Base-by-base conservation (phyloP, 1,284 basidiomycete genomes). In the Microbotryum intermedium region DNA sequence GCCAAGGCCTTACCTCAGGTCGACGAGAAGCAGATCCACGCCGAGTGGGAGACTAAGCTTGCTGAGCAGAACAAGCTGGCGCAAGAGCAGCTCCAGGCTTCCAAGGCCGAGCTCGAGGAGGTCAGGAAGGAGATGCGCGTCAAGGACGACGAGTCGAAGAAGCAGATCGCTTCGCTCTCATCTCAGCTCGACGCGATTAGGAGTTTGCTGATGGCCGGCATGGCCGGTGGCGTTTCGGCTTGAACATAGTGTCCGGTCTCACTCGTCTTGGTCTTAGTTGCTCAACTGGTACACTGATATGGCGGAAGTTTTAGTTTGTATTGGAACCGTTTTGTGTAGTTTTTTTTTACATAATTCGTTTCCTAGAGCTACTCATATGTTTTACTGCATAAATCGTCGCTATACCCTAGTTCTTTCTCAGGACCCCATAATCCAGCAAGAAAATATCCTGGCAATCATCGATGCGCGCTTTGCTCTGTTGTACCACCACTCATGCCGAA, bases 41-140 rank as follows among this genome's bases (percentile, higher is more conserved):
- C 25, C 25, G 47, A 49, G 6, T 26, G 47, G 47, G 47, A 49
- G 47, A 25, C 47, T 16, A 49, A 49, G 23, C 47, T 26, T 16
- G 34, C 34, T 16, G 13, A 39, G 34, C 34, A 39, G 11, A 39
- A 11, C 34, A 43, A n/a, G 10, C 46, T 55, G 4, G 51, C 58
- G 34, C 34, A 26, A 50, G 45, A 44, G 20, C 48, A 57, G 30
- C 47, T 64, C 21, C 55, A 53, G 53, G 50, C 49, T 51, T 53
- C 60, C 44, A 51, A 58, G 55, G 42, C 56, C 39, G 58, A 60
- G 43, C 10, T 64, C 20, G 61, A n/a, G 53, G 53, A 20, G 51
- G 59, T 5, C 21, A 60, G 5, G 48, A 60, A 8, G 52, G 59
- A 13, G 47, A 9, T 39, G 34, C 34, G 34, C 13, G 34, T 39